phyloP scores from a whole-genome alignment of 2,329 filamentous ascomycete genomes.

The Anthostomella pinea region DNA sequence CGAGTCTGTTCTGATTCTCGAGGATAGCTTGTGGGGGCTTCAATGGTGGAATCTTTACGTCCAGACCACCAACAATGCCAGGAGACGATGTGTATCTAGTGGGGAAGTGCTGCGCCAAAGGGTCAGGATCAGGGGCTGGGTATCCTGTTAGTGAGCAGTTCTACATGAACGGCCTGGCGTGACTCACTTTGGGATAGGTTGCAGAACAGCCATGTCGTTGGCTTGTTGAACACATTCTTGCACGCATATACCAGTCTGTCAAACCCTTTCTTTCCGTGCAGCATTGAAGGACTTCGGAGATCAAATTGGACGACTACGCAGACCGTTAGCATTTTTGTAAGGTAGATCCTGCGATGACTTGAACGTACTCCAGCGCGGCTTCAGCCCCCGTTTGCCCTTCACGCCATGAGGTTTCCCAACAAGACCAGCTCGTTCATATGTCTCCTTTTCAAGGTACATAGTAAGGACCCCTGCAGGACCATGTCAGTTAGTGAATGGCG shows the following conservation, averaged over 20 bases:
- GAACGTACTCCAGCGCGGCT: conserved; percentile 69
- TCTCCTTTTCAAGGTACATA: conserved; percentile 76
- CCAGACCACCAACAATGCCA: conserved; percentile 24
- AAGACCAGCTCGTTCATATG: conserved; percentile 79
- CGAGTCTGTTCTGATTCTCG: conserved; percentile 38
- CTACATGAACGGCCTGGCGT: no score
- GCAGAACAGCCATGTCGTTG: conserved; percentile 75
- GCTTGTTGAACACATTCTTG: conserved; percentile 68
- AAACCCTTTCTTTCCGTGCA: conserved; percentile 80
- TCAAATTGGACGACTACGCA: conserved; percentile 70
- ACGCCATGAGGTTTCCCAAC: conserved; percentile 64
- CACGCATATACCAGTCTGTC: conserved; percentile 75
- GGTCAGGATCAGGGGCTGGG: conserved; percentile 49
- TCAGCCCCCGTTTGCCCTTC: conserved; percentile 57
- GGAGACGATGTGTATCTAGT: conserved; percentile 39
- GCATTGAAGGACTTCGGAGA: conserved; percentile 70
- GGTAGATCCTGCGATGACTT: not conserved
- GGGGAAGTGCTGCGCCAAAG: conserved; percentile 45
- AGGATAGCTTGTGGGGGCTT: conserved; percentile 31
- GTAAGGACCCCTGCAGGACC: conserved; percentile 56
- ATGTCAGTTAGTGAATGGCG: conserved; percentile 1
- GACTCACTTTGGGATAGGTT: conserved; percentile 53
- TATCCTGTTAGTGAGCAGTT: no score
- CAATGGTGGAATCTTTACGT: conserved; percentile 33
- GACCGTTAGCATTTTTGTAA: conserved; percentile 25